Conservation (phyloP, 73 alveolate species). For the Paramecium sonneborni region DNA sequence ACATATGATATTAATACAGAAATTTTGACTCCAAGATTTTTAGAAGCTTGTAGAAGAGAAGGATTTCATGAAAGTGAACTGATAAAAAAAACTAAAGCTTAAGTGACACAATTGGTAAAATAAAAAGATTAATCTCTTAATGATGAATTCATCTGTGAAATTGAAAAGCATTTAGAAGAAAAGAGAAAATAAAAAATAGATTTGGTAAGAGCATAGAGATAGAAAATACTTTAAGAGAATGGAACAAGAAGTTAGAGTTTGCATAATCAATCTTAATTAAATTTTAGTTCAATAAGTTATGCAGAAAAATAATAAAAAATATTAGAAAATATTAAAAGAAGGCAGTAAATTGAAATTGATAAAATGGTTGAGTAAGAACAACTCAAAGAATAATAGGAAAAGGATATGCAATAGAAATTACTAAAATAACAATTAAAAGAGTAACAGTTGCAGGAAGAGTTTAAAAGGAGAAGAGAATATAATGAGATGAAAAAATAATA, state of each 20-base stretch:
- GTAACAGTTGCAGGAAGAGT: conserved; percentile 1
- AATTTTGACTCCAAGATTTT: conserved; percentile 52
- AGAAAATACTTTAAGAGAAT: conserved; percentile 5
- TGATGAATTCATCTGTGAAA: not conserved
- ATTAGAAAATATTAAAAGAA: conserved; percentile 20
- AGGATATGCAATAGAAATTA: conserved; percentile 16
- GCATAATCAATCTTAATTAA: not conserved
- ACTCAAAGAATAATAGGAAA: not conserved
- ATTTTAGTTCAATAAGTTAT: conserved; percentile 14
- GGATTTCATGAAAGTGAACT: conserved; percentile 23
- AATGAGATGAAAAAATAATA: conserved; percentile 39
- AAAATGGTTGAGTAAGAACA: conserved; percentile 44
- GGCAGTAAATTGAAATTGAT: conserved; percentile 37
- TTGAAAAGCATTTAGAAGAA: conserved; percentile 30
- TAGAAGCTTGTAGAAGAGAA: conserved; percentile 57
- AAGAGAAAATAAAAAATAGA: not conserved
- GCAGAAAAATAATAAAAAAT: conserved; percentile 36
- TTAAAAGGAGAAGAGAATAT: conserved; percentile 12
- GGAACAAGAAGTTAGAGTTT: not conserved
- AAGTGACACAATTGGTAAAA: not conserved
- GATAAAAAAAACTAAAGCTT: not conserved
- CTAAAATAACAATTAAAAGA: not conserved
- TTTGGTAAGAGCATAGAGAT: not conserved
- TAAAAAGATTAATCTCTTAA: not conserved
- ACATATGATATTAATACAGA: not conserved